Evolutionary conservation across 306 rosid species (phyloP).

Genomic region (cucumber (Cucumis sativus)): Cucumber_9930_V3 NC_026660.2:29536501-29537000

Average conservation of each 20-base stretch:
- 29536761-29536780: conserved; percentile 82
- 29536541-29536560: conserved; percentile 90
- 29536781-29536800: conserved; percentile 90
- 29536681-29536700: conserved; percentile 87
- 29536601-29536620: conserved; percentile 93
- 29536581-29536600: conserved; percentile 97
- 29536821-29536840: conserved; percentile 93
- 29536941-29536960: neutral
- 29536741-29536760: conserved; percentile 88
- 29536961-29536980: neutral
- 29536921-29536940: conserved; percentile 39
- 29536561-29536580: conserved; percentile 93
- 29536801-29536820: conserved; percentile 98
- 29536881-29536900: conserved; percentile 93
- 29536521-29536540: conserved; percentile 96
- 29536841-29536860: conserved; percentile 85
- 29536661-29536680: conserved; percentile 62
- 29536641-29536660: conserved; percentile 52
- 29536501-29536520: conserved; percentile 84
- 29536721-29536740: conserved; percentile 71
- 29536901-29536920: conserved; percentile 52
- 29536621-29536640: conserved; percentile 56
- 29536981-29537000: neutral
- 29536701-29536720: conserved; percentile 89
- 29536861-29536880: conserved; percentile 95